phyloP scores from a whole-genome alignment of 2,329 filamentous ascomycete species.

The Colletotrichum brevisporum region DNA sequence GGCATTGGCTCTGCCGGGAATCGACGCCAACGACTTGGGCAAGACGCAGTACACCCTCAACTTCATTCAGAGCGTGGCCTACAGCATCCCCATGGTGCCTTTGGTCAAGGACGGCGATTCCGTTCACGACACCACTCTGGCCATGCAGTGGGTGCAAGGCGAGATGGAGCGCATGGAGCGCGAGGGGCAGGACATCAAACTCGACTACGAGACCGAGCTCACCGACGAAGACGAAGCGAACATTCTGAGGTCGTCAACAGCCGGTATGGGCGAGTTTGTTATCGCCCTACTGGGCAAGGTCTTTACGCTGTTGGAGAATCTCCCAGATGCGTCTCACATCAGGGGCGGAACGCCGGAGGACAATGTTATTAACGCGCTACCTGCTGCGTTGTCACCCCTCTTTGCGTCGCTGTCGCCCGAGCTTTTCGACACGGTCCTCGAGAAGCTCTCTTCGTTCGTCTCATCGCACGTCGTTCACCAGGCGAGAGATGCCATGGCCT shows the following conservation, averaged over 20 bases:
- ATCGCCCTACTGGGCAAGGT: conserved; percentile 92
- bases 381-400: conserved; percentile 90
- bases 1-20: conserved; percentile 93
- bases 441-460: conserved; percentile 93
- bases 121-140: conserved; percentile 80
- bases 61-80: conserved; percentile 95
- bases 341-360: conserved; percentile 95
- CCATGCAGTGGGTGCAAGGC: conserved; percentile 92
- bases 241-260: conserved; percentile 93
- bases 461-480: conserved; percentile 96
- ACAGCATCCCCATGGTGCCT: conserved; percentile 93
- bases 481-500: conserved; percentile 97
- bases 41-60: conserved; percentile 96
- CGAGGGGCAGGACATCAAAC: conserved; percentile 85
- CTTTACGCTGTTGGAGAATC: conserved; percentile 94
- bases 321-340: conserved; percentile 90
- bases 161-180: conserved; percentile 94
- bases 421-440: conserved; percentile 90
- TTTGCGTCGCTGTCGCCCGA: conserved; percentile 93
- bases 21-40: conserved; percentile 97
- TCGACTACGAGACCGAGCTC: conserved; percentile 87
- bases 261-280: conserved; percentile 93
- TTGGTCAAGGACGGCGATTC: conserved; percentile 78
- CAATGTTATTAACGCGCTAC: conserved; percentile 95
- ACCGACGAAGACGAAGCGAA: conserved; percentile 88